Percentiles rank a stretch among this genome's conserved stretches.
Evolutionary conservation across 306 rosid species (phyloP).

Genomic region (Adenanthera pavonina): DNA sequence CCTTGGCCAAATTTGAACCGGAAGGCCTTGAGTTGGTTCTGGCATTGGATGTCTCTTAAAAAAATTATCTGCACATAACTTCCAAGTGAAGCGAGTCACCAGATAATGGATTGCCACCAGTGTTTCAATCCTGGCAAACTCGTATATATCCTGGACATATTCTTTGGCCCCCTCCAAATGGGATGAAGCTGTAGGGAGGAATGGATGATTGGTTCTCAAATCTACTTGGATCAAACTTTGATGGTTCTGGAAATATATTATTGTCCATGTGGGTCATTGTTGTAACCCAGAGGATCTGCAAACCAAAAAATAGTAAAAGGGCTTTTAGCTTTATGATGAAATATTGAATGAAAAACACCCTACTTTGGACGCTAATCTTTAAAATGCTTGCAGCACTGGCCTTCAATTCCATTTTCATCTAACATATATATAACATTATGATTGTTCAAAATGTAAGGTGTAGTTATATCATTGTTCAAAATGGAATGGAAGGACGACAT

Average conservation of each 20-base stretch:
- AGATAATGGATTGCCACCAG: constrained; percentile 70
- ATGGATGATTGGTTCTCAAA: constrained; percentile 61
- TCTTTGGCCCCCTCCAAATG: constrained; percentile 79
- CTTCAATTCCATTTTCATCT: not conserved
- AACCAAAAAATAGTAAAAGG: not conserved
- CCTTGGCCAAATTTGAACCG: constrained; percentile 56
- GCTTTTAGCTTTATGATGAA: not conserved
- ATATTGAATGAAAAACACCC: not conserved
- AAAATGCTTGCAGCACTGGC: not conserved
- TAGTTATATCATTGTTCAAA: not conserved
- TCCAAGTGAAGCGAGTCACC: constrained; percentile 74
- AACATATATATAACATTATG: not conserved
- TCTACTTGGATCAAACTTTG: constrained; percentile 75
- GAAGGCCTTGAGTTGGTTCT: constrained; percentile 64
- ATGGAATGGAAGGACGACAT: not conserved
- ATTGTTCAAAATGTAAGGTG: not conserved
- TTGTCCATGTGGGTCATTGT: constrained; percentile 75
- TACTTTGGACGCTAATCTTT: not conserved
- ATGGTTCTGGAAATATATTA: constrained; percentile 62
- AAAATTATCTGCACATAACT: constrained; percentile 56
- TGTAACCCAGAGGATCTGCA: constrained; percentile 73
- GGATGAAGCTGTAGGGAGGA: constrained; percentile 66
- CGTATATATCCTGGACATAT: constrained; percentile 77
- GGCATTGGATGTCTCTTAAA: constrained; percentile 68
- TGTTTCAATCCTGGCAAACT: constrained; percentile 69